phyloP scores from a whole-genome alignment of 805 yeast species.

The Yamadazyma phyllophila region DNA sequence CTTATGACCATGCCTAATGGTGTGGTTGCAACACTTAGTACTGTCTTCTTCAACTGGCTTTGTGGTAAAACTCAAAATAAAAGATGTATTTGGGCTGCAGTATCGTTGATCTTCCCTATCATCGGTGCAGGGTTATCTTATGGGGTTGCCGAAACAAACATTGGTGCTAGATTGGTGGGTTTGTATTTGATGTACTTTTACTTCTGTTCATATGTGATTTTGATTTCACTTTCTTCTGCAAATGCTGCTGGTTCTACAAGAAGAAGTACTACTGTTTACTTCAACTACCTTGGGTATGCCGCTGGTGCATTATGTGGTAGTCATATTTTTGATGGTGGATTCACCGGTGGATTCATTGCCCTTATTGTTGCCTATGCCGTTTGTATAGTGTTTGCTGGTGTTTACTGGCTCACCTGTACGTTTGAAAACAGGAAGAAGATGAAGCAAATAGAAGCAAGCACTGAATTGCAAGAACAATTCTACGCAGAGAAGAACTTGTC shows the following conservation, averaged over 20 bases:
- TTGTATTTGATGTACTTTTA: constrained; percentile 34
- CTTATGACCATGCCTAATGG: constrained; percentile 29
- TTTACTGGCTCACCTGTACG: constrained; percentile 17
- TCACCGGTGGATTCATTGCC: constrained; percentile 20
- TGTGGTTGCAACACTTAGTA: constrained; percentile 28
- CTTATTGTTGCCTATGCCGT: constrained; percentile 19
- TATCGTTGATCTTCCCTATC: constrained; percentile 16
- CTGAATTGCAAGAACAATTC: constrained; percentile 9
- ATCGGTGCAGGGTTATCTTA: constrained; percentile 22
- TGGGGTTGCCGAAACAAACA: constrained; percentile 16
- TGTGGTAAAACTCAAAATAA: constrained; percentile 24
- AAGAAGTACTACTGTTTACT: constrained; percentile 31
- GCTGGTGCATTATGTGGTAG: constrained; percentile 28
- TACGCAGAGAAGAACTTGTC: constrained; percentile 7
- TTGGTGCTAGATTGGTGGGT: constrained; percentile 22
- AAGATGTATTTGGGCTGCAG: constrained; percentile 13
- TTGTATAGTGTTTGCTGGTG: constrained; percentile 14
- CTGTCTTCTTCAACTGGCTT: constrained; percentile 29
- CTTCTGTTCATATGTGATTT: constrained; percentile 27
- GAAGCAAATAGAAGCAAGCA: constrained; percentile 9
- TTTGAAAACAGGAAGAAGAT: constrained; percentile 16
- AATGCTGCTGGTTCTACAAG: constrained; percentile 31
- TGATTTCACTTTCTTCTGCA: constrained; percentile 26
- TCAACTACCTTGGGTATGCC: constrained; percentile 32
- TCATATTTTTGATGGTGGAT: constrained; percentile 20